Base-by-base conservation (phyloP, 78 protist species). In the Goniomonas avonlea region DNA sequence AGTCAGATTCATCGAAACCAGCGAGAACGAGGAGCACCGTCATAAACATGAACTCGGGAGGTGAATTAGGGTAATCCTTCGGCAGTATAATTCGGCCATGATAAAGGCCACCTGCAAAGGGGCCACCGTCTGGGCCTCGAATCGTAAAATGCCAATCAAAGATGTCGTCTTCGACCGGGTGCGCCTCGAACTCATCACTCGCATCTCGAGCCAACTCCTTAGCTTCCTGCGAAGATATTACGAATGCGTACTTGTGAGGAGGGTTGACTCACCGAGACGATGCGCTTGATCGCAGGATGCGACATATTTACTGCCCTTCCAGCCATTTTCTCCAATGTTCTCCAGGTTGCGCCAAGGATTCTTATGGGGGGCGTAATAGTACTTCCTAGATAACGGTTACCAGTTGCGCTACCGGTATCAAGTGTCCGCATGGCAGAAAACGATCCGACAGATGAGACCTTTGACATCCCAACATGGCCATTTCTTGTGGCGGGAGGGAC, bases 81-180 rank as follows among this genome's bases (percentile, higher is more conserved):
- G 98, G 98, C 11, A 95, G 73, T 31, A 89, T 82, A 56, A 94
- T 92, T 7, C 93, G 75, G 31, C 98, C 98, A 80, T 95, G 98
- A 73, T 95, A 95, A 35, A 89, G 15, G 9, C 98, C 98, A 20
- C 88, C 94, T 1, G 71, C 88, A 40, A 83, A 95, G 8, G 77
- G 83, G 0, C 15, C 53, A 45, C 53, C 53, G 1, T 41, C 40
- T 5, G 96, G 93, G 3, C 98, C 98, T 31, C 93, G 85, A 5
- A 95, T 58, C n/a, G 96, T 90, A 53, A 95, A 95, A 73, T 93
- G 96, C 98, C 98, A 95, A 37, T 92, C 96, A 34, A 95, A 90
- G n/a, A 93, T 11, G 61, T 73, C 21, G 13, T 73, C 79, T 0
- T 73, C 75, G 2, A 41, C 75, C 1, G 75, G 75, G 56, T 68